Conservation (phyloP, 163 green algal species). For the Chloroidium sp. region DNA sequence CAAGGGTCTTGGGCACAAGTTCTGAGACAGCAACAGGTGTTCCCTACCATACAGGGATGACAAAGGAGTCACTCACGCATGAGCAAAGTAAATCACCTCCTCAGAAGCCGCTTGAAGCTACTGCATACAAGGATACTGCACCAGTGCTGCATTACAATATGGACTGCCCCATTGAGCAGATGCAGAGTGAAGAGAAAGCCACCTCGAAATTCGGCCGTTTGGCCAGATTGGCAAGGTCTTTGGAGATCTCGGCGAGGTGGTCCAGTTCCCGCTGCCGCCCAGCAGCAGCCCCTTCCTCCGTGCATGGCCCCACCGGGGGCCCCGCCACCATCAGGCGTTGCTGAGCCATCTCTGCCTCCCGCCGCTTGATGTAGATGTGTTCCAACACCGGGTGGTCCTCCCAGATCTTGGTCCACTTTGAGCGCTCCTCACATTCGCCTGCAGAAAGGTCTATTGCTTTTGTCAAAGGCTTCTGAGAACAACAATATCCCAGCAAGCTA, state of each 20-base stretch:
- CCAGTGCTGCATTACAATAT: too few species aligned
- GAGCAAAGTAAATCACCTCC: background rate
- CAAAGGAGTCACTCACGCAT: background rate
- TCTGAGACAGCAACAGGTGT: background rate
- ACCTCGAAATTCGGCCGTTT: background rate
- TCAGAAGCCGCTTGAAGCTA: too few species aligned
- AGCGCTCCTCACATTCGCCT: background rate
- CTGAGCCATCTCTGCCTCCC: background rate
- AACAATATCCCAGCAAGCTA: too few species aligned
- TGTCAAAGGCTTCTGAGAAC: too few species aligned
- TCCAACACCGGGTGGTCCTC: background rate
- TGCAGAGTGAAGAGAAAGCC: too few species aligned
- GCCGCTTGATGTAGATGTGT: background rate
- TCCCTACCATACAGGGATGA: background rate
- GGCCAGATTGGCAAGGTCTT: background rate
- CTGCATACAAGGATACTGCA: too few species aligned
- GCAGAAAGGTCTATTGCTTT: too few species aligned
- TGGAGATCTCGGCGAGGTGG: background rate
- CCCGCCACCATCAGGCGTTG: background rate
- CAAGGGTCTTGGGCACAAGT: background rate
- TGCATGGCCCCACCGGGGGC: background rate
- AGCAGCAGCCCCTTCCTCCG: background rate
- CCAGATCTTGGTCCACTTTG: background rate
- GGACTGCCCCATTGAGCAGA: too few species aligned
- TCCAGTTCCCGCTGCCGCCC: background rate